These are phyloP conservation scores for Scortechinia acanthostroma DNA, from an alignment of 2,329 filamentous ascomycete genomes.

Conservation along the genomic window DNA sequence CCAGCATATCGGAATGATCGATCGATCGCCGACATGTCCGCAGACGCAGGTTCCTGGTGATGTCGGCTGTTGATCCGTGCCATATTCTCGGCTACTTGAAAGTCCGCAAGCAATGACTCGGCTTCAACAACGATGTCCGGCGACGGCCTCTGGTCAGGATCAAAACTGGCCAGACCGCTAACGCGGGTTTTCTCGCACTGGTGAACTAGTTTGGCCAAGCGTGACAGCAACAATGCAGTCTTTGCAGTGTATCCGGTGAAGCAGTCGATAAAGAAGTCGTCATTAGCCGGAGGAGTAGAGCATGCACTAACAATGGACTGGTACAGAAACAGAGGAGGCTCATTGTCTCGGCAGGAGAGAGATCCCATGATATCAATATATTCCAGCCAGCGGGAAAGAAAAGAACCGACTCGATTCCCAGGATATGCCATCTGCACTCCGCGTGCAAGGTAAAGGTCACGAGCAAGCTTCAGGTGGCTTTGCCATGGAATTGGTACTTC, in stretches of 20 bases:
- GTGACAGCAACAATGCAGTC: not conserved
- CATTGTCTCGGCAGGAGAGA: not conserved
- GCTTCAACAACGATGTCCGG: not conserved
- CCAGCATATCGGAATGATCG: conserved; percentile 75
- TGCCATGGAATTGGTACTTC: conserved; percentile 78
- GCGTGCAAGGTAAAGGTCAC: conserved; percentile 59
- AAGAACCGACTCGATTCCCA: conserved; percentile 43
- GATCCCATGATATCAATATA: not conserved
- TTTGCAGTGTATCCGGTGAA: not conserved
- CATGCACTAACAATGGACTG: not conserved
- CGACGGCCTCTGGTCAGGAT: not conserved
- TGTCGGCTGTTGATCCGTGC: conserved; percentile 35
- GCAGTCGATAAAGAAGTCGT: not conserved
- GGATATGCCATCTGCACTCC: conserved; percentile 36
- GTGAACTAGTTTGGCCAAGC: not conserved
- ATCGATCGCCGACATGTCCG: conserved; percentile 66
- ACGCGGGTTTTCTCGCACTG: not conserved
- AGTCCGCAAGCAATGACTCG: conserved; percentile 46
- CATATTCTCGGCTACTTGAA: conserved; percentile 34
- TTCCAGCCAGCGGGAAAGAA: conserved; percentile 25
- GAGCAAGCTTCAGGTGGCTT: conserved; percentile 68
- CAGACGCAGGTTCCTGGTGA: conserved; percentile 46
- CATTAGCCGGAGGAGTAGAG: not conserved
- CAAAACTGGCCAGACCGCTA: not conserved
- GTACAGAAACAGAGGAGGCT: not conserved